Evolutionary conservation across 495 filamentous ascomycete species (phyloP), one percentile per base, ranked within the genome.

Genomic region (Aspergillus sclerotiicarbonarius): DNA sequence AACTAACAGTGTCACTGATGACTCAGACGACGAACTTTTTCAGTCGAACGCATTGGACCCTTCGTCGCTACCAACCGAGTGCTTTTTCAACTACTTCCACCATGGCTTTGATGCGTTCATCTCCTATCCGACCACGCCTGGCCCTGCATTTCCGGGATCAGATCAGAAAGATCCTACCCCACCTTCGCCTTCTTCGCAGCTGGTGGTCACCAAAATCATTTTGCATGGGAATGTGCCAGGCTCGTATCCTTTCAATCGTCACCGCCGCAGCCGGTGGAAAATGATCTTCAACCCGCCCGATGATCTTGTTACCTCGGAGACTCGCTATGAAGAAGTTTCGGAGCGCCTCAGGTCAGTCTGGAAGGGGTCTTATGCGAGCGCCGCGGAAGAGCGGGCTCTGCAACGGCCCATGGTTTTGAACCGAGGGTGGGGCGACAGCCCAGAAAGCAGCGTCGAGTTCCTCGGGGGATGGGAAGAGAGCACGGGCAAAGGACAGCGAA

Each of bases 51-150:
- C 68, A 1, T 53, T 74, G 18, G 77, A 80, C 48, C 71, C 73
- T 25, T 66, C 69, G 4, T 73, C 72, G 8, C 56, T 79, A 10
- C 75, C 76, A 6, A 63, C 85, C 15, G 92, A 97, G 72, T 92
- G 86, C 62, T 98, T 97, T 71, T 95, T 91, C 69, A 97, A 97
- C 65, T 98, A 98, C 68, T 98, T 96, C 65, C 88, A 91, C 59
- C 87, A 96, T 63, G 94, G 94, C 3, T 90, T 98, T 64, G 94
- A 98, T 71, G 82, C 96, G n/a, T 84, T 97, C 48, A 81, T 98
- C 15, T 96, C 92, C 0, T 82, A 87, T 30, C 88, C 89, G 18
- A 85, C 84, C 4, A 72, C 76, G 3, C 78, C 86, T 1, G 89
- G 87, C 8, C 87, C 87, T 0, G 83, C 84, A 7, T 88, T 89